These are phyloP conservation scores for Beta corolliflora DNA, from an alignment of 179 eudicot genomes.

Conservation along the genomic window DNA sequence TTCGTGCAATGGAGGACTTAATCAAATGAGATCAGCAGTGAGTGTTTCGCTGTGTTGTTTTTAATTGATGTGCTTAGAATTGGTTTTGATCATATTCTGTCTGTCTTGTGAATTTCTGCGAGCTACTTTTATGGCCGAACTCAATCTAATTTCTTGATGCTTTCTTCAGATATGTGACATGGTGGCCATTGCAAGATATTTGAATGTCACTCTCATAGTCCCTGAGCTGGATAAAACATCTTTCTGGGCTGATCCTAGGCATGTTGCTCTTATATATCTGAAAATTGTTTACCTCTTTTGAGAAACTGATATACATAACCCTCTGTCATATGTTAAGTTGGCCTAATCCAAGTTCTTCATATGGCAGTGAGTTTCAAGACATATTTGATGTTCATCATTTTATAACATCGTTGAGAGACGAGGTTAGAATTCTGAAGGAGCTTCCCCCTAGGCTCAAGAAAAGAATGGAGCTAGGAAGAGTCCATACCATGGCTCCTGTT, in stretches of 20 bases:
- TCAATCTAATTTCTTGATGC: not conserved
- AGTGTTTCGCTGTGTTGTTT: slow-evolving; percentile 18
- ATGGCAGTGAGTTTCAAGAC: slow-evolving; percentile 54
- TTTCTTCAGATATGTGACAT: slow-evolving; percentile 56
- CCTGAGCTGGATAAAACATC: slow-evolving; percentile 58
- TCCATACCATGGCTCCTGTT: slow-evolving; percentile 54
- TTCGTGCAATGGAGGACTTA: slow-evolving; percentile 61
- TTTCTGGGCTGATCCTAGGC: slow-evolving; percentile 70
- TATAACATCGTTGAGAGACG: slow-evolving; percentile 53
- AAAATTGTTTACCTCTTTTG: slow-evolving; percentile 3
- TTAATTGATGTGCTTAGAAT: not conserved
- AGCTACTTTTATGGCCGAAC: slow-evolving; percentile 6
- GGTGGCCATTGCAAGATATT: slow-evolving; percentile 62
- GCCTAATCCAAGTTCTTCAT: slow-evolving; percentile 16
- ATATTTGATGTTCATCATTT: slow-evolving; percentile 60
- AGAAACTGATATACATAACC: not conserved
- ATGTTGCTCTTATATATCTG: slow-evolving; percentile 36
- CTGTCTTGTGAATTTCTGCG: not conserved
- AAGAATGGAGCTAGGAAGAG: slow-evolving; percentile 54
- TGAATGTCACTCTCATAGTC: slow-evolving; percentile 56
- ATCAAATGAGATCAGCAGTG: slow-evolving; percentile 57
- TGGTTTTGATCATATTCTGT: not conserved
- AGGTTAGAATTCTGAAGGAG: slow-evolving; percentile 51
- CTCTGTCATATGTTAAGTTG: slow-evolving; percentile 4
- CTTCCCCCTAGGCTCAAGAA: slow-evolving; percentile 45